phyloP scores from a whole-genome alignment of 495 filamentous ascomycete species.

The Podospora pseudopauciseta region DNA sequence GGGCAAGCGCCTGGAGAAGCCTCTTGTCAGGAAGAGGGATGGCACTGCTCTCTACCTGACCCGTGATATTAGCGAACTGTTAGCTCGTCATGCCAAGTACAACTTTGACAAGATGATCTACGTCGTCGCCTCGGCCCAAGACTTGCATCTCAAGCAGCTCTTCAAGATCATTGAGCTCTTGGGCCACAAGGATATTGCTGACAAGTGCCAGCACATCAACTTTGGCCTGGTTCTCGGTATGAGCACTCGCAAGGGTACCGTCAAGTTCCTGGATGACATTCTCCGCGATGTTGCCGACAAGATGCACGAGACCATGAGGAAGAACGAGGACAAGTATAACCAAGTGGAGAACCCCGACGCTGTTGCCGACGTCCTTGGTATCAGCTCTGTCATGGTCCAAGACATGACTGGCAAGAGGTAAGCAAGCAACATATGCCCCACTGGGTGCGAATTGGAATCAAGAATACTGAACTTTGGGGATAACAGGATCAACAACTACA shows the following conservation, averaged over 20 bases:
- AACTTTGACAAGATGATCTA: conserved; percentile 69
- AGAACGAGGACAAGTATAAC: conserved; percentile 56
- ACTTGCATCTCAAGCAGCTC: conserved; percentile 59
- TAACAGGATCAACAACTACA: conserved; percentile 58
- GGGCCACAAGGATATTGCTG: conserved; percentile 55
- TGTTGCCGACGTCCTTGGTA: conserved; percentile 57
- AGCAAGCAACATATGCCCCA: conserved; percentile 10
- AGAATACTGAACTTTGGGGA: neutral
- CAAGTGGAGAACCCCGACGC: conserved; percentile 56
- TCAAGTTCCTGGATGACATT: conserved; percentile 59
- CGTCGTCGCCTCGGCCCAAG: conserved; percentile 59
- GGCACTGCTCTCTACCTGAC: conserved; percentile 64
- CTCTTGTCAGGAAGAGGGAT: conserved; percentile 57
- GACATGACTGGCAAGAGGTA: conserved; percentile 64
- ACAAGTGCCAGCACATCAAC: conserved; percentile 58
- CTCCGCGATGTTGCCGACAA: conserved; percentile 57
- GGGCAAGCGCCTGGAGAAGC: conserved; percentile 54
- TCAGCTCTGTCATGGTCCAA: conserved; percentile 62
- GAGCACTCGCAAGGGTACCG: conserved; percentile 57
- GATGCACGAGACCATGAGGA: conserved; percentile 64
- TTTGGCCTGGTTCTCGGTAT: conserved; percentile 61
- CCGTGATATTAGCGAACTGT: conserved; percentile 61
- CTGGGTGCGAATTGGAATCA: neutral
- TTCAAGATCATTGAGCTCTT: conserved; percentile 63
- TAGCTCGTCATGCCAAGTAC: conserved; percentile 57